These are phyloP conservation scores for Cicer judaicum DNA, from an alignment of 306 rosid genomes.

Conservation along the genomic window DNA sequence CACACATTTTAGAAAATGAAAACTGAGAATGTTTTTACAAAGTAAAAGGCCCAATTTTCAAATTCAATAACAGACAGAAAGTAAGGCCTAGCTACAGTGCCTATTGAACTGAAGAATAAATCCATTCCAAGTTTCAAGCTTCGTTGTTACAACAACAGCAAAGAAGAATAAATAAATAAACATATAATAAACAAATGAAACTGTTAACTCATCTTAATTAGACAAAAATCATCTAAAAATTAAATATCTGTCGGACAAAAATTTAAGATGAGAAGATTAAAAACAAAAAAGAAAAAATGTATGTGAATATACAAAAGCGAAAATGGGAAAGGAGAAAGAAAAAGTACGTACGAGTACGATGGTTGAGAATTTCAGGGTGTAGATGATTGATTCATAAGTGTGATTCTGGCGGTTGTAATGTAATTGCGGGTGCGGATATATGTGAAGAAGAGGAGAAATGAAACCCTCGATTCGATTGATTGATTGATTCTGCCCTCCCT, in stretches of 20 bases:
- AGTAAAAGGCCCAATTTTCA: background rate
- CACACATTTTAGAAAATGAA: too few relatives aligned
- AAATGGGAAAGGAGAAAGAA: constrained; percentile 4
- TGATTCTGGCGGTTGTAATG: constrained; percentile 19
- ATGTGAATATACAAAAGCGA: background rate
- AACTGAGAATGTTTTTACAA: too few relatives aligned
- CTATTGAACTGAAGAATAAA: constrained; percentile 9
- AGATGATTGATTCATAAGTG: constrained; percentile 37
- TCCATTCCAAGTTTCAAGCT: background rate
- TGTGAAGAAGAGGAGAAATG: background rate
- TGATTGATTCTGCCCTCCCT: constrained; percentile 28
- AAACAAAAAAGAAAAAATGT: background rate
- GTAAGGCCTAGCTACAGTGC: background rate
- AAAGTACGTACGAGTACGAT: constrained; percentile 34
- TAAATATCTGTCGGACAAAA: background rate
- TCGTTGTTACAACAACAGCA: background rate
- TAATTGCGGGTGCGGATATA: background rate
- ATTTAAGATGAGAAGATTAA: background rate
- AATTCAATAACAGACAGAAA: constrained; percentile 2
- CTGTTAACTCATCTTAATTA: background rate
- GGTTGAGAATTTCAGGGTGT: constrained; percentile 31
- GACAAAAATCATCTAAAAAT: background rate
- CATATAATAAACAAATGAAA: background rate
- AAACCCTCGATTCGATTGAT: constrained; percentile 44
- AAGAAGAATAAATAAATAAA: background rate